These are phyloP conservation scores for Talaromyces islandicus DNA, from an alignment of 2,329 filamentous ascomycete genomes.

Conservation along the genomic window DNA sequence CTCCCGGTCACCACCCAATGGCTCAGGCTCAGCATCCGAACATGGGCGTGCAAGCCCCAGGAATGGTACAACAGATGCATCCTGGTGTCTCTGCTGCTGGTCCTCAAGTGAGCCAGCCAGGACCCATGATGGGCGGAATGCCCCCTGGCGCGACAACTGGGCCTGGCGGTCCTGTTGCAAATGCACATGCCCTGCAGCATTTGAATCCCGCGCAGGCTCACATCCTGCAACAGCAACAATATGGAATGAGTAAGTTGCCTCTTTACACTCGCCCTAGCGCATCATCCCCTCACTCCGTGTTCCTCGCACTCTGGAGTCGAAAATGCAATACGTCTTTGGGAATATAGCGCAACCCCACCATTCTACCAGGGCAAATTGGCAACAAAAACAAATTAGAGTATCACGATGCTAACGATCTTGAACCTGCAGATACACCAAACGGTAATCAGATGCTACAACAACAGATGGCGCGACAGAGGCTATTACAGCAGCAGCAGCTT, in stretches of 20 bases:
- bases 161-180: constrained; percentile 45
- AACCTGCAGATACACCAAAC: constrained; percentile 30
- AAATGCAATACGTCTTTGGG: not conserved
- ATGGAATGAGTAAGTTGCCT: constrained; percentile 34
- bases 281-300: not conserved
- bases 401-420: not conserved
- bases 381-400: not conserved
- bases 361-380: not conserved
- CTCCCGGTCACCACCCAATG: constrained; percentile 55
- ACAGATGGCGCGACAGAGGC: constrained; percentile 15
- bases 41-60: constrained; percentile 44
- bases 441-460: constrained; percentile 44
- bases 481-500: constrained; percentile 23
- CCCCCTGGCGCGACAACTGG: constrained; percentile 51
- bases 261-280: not conserved
- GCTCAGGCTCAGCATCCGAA: constrained; percentile 52
- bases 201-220: constrained; percentile 49
- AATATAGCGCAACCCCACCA: not conserved
- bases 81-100: constrained; percentile 54
- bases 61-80: constrained; percentile 54
- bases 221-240: constrained; percentile 47
- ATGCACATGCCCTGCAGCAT: constrained; percentile 56
- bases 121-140: constrained; percentile 61
- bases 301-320: not conserved
- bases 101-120: constrained; percentile 55